phyloP scores from a whole-genome alignment of 192 early-diverging fungal genomes.

The Gryganskiella cystojenkinii region DNA sequence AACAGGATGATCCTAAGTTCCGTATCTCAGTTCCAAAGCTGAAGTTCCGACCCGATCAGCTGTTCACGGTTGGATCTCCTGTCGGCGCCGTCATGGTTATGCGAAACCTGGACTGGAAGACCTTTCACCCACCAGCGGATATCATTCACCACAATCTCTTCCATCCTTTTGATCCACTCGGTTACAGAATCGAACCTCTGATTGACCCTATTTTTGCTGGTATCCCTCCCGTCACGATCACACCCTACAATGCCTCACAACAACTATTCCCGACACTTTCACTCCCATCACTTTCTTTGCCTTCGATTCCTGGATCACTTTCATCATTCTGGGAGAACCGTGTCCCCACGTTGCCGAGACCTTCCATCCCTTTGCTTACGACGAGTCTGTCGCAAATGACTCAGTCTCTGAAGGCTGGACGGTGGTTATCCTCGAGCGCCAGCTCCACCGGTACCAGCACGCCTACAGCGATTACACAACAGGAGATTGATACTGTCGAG shows the following conservation, averaged over 20 bases:
- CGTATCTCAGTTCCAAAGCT: constrained; percentile 34
- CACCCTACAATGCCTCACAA: constrained; percentile 20
- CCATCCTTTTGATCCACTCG: constrained; percentile 81
- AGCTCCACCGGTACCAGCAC: neutral
- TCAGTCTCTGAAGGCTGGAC: constrained; percentile 35
- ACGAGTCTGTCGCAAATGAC: constrained; percentile 45
- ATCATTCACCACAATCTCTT: constrained; percentile 77
- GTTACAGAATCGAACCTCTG: constrained; percentile 77
- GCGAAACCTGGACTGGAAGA: constrained; percentile 62
- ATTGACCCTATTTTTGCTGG: constrained; percentile 61
- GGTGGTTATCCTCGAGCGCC: constrained; percentile 29
- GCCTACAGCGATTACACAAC: neutral
- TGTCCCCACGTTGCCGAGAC: constrained; percentile 32
- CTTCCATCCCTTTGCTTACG: constrained; percentile 26
- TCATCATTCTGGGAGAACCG: constrained; percentile 47
- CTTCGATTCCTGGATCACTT: constrained; percentile 33
- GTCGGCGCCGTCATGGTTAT: constrained; percentile 72
- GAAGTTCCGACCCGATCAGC: constrained; percentile 59
- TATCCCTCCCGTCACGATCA: constrained; percentile 58
- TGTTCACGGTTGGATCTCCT: constrained; percentile 62
- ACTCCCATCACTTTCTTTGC: constrained; percentile 24
- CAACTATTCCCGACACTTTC: constrained; percentile 19
- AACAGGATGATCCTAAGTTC: constrained; percentile 44
- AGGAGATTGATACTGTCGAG: too few relatives aligned
- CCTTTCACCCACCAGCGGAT: constrained; percentile 62